Conservation (phyloP, 2,329 filamentous ascomycete species). For the Fusarium foetens region DNA sequence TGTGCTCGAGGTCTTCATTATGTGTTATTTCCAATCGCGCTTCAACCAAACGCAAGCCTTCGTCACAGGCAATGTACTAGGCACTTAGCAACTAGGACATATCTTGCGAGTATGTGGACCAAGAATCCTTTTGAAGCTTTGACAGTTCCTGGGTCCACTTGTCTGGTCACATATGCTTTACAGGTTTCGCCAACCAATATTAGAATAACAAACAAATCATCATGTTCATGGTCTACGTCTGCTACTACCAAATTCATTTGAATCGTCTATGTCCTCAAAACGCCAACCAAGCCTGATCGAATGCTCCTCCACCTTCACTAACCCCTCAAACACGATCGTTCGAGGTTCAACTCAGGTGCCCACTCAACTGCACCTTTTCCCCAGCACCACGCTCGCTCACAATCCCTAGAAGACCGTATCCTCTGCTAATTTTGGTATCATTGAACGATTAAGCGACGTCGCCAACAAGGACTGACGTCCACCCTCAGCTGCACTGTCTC, state of each 20-base stretch:
- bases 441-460: slow-evolving; percentile 43
- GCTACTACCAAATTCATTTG: slow-evolving; percentile 49
- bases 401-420: slow-evolving; percentile 11
- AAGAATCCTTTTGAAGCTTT: not conserved
- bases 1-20: not conserved
- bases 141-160: not conserved
- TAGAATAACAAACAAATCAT: slow-evolving; percentile 40
- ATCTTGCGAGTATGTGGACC: not conserved
- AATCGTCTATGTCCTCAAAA: slow-evolving; percentile 55
- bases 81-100: not conserved
- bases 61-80: too few relatives aligned
- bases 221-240: slow-evolving; percentile 49
- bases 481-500: slow-evolving; percentile 26
- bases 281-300: slow-evolving; percentile 50
- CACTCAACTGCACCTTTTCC: slow-evolving; percentile 22
- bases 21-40: too few relatives aligned
- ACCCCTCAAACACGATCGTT: slow-evolving; percentile 38
- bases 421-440: slow-evolving; percentile 43
- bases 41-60: too few relatives aligned
- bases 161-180: not conserved
- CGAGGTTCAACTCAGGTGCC: slow-evolving; percentile 30
- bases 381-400: slow-evolving; percentile 19
- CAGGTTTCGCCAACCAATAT: not conserved
- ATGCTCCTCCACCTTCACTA: slow-evolving; percentile 42
- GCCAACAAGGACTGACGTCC: slow-evolving; percentile 31